These are phyloP conservation scores for Obba rivulosa DNA, from an alignment of 768 basidiomycete genomes.

Conservation along the genomic window DNA sequence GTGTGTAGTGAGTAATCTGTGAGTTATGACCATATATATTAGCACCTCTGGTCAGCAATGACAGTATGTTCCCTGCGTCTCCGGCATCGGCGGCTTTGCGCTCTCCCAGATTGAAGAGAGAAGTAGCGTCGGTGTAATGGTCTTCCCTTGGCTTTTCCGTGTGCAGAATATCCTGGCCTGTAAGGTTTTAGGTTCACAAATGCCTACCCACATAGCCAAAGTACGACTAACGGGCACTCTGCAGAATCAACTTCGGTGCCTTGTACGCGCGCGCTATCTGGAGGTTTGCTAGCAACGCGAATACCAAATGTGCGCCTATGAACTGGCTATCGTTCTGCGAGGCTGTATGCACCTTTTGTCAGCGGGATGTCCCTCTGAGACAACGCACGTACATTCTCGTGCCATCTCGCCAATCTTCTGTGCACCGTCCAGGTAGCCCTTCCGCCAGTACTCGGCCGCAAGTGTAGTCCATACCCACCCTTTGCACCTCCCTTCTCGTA, in stretches of 20 bases:
- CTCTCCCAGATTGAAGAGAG: slow-evolving; percentile 56
- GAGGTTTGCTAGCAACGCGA: slow-evolving; percentile 81
- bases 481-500: slow-evolving; percentile 67
- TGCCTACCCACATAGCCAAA: background rate
- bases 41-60: slow-evolving; percentile 64
- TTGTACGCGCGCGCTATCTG: slow-evolving; percentile 72
- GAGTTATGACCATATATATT: slow-evolving; percentile 4
- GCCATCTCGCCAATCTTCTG: slow-evolving; percentile 70
- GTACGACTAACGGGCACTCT: slow-evolving; percentile 61
- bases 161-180: slow-evolving; percentile 62
- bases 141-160: slow-evolving; percentile 61
- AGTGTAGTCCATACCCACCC: slow-evolving; percentile 77
- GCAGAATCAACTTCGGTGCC: slow-evolving; percentile 76
- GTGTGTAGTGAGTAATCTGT: background rate
- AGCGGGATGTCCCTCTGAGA: slow-evolving; percentile 8
- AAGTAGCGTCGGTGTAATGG: slow-evolving; percentile 64
- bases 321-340: too few relatives aligned
- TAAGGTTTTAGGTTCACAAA: background rate
- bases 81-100: slow-evolving; percentile 53
- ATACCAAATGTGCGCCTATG: slow-evolving; percentile 50
- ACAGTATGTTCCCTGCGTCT: slow-evolving; percentile 48
- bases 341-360: too few relatives aligned
- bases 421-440: slow-evolving; percentile 68
- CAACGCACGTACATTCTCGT: slow-evolving; percentile 48
- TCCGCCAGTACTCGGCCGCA: slow-evolving; percentile 85